Base-by-base conservation (phyloP, 2,329 filamentous ascomycete species). In the Chrysosphaeria jannelii region DNA sequence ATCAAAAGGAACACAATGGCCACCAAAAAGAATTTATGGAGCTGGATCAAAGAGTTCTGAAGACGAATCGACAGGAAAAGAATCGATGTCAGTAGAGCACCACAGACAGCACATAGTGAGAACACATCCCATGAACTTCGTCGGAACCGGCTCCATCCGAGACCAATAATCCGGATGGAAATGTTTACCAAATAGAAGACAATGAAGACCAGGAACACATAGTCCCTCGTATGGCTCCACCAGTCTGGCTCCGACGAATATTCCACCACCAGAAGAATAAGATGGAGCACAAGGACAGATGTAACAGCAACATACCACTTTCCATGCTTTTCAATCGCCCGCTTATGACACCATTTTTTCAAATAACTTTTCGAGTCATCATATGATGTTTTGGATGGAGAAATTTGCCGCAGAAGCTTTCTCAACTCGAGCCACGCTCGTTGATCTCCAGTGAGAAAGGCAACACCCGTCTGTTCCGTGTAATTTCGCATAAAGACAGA, bases 401-500 rank as follows among this genome's bases (percentile, higher is more conserved):
- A 81, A 8, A 97, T 78, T 40, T 93, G 85, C 24, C 75, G 61
- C 19, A 97, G 50, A 13, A 91, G 52, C 44, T 97, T 97, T 27
- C 85, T 62, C 33, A 97, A 46, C 42, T 97, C 85, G 9, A 97
- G 58, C 85, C 85, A 97, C 0, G 81, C 90, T 34, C 85, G 67
- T 41, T 97, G 85, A 36, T 97, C 85, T 1, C 79, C 70, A 1
- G 85, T 97, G 35, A 97, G 50, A 40, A 81, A 97, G 3, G 85
- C 85, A 20, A 97, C 85, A 2, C 85, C 85, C 0, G 85, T 97
- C 44, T 93, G 79, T 44, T 97, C 85, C 1, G 85, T 97, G 44
- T 97, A 97, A 42, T 91, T 97, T 29, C 85, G 75, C 85, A 97
- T 97, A 43, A 97, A 97, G 29, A 97, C 85, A 27, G 85, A 93